Evolutionary conservation across 208 protist genomes (phyloP).

Genomic region (Trypanosoma lewisi): DNA sequence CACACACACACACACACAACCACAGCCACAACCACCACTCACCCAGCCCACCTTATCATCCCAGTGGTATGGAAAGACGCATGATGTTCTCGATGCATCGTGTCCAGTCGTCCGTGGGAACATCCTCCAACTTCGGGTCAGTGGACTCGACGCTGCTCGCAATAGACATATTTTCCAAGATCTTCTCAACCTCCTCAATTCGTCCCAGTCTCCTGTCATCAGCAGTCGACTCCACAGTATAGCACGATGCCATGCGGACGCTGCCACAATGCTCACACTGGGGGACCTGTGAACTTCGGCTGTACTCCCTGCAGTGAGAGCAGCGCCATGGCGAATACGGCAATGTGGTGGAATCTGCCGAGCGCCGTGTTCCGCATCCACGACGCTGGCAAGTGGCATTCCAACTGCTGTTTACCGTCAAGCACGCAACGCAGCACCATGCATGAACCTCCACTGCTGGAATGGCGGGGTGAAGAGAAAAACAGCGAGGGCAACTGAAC

Average conservation of each 20-base stretch:
- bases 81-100: slow-evolving; percentile 1
- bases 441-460: slow-evolving; percentile 27
- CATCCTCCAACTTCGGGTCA: background rate
- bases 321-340: slow-evolving; percentile 59
- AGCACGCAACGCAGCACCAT: slow-evolving; percentile 52
- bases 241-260: background rate
- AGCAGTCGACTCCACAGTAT: background rate
- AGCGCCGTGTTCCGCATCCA: slow-evolving; percentile 39
- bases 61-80: slow-evolving; percentile 13
- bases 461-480: slow-evolving; percentile 38
- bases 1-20: background rate
- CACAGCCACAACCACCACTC: background rate
- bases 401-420: slow-evolving; percentile 39
- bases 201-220: slow-evolving; percentile 12
- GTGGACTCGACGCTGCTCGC: background rate
- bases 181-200: slow-evolving; percentile 24
- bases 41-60: background rate
- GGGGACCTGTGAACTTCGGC: slow-evolving; percentile 28
- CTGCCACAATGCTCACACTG: slow-evolving; percentile 39
- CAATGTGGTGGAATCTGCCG: slow-evolving; percentile 7
- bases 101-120: slow-evolving; percentile 11
- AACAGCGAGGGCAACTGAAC: slow-evolving; percentile 40
- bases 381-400: slow-evolving; percentile 23
- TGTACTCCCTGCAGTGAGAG: slow-evolving; percentile 35
- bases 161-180: slow-evolving; percentile 9